phyloP scores from a whole-genome alignment of 495 filamentous ascomycete genomes.

The Podospora didyma region DNA sequence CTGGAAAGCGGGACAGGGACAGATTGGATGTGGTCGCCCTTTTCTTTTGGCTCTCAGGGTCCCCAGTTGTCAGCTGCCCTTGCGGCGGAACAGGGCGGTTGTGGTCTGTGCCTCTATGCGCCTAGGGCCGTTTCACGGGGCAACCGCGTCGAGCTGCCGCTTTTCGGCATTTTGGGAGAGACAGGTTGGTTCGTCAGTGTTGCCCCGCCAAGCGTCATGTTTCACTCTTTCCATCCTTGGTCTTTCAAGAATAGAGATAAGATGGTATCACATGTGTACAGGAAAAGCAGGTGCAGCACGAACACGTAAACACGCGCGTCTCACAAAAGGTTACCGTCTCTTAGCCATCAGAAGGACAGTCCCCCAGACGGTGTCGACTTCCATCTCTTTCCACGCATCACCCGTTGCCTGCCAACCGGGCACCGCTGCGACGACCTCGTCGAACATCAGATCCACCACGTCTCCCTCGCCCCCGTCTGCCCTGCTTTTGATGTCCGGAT shows the following conservation, averaged over 20 bases:
- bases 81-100: constrained; percentile 1
- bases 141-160: constrained; percentile 17
- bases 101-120: constrained; percentile 22
- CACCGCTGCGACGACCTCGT: constrained; percentile 43
- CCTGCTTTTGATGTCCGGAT: constrained; percentile 41
- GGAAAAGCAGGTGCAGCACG: too few relatives aligned
- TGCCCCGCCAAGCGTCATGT: neutral
- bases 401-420: constrained; percentile 46
- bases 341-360: constrained; percentile 51
- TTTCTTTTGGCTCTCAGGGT: constrained; percentile 14
- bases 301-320: too few relatives aligned
- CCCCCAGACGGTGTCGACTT: constrained; percentile 52
- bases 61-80: constrained; percentile 18
- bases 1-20: too few relatives aligned
- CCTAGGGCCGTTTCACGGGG: constrained; percentile 24
- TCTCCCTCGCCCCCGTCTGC: constrained; percentile 49
- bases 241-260: too few relatives aligned
- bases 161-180: neutral
- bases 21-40: constrained; percentile 14
- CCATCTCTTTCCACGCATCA: constrained; percentile 45
- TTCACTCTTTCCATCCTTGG: neutral
- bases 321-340: constrained; percentile 22
- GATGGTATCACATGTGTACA: too few relatives aligned
- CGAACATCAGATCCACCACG: constrained; percentile 54
- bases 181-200: neutral